Base-by-base conservation (phyloP, 1,284 basidiomycete genomes). In the Ganoderma sp. region DNA sequence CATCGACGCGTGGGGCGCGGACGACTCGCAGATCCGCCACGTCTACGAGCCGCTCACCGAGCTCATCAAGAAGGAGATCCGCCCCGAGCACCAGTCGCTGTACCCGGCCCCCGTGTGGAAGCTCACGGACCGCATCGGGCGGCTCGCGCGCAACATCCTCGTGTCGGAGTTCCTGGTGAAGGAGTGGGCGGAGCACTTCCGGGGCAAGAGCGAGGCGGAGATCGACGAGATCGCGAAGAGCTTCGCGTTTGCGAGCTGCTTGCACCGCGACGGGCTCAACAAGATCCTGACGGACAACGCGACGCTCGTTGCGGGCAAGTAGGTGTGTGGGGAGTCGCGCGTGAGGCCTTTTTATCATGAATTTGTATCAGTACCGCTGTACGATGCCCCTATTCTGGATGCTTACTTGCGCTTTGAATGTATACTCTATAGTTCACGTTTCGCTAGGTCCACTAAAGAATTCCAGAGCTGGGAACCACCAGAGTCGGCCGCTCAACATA, bases 161-260 rank as follows among this genome's bases (percentile, higher is more conserved):
- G 79, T 92, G 4, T 84, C 85, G 3, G 89, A 92, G 77, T 89
- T 87, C 74, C 78, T 92, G 73, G 84, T 88, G 42, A 80, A 81
- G 67, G 88, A 91, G 74, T 92, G 87, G 85, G 90, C 90, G 0
- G 85, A 86, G 65, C 83, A 86, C 72, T 90, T 92, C 77, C 78
- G 79, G 22, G 88, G 85, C 3, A 83, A 88, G 79, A 81, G 75
- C 54, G 78, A 83, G 73, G 79, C 78, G n/a, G 85, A 90, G 78
- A 77, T 91, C 63, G 88, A 90, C 68, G 82, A 79, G 70, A 79
- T 91, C 19, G 88, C 90, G 14, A 80, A 82, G 74, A 88, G 87
- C 77, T 90, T 91, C 81, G 82, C 82, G 74, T 87, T 87, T 71
- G 85, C 84, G 69, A 84, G 87, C 68, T 90, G 88, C 74, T 71